A percentile compares a stretch with the other conserved stretches of the same genome.
Evolutionary conservation across 2,329 filamentous ascomycete genomes (phyloP).

Genomic region (Arthrinium puccinioides): DNA sequence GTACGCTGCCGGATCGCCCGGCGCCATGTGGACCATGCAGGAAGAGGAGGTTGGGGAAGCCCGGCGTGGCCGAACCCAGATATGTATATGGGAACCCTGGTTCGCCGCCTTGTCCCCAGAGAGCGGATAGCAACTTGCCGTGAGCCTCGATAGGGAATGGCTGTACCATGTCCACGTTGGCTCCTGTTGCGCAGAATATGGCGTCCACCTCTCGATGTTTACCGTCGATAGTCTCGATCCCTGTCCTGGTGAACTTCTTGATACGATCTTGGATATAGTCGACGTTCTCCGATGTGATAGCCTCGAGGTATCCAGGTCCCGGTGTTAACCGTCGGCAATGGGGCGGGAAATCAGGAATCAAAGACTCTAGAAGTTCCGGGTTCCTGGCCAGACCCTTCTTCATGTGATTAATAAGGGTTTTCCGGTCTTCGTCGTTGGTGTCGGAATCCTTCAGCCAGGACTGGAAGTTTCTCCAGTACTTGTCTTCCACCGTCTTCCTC

Average conservation of each 20-base stretch:
- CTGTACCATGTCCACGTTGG: constrained; percentile 51
- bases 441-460: constrained; percentile 46
- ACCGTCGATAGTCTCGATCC: constrained; percentile 55
- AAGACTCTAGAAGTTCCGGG: constrained; percentile 44
- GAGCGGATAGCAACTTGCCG: constrained; percentile 43
- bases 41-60: constrained; percentile 62
- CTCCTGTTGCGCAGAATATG: constrained; percentile 62
- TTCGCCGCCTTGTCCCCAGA: constrained; percentile 47
- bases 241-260: constrained; percentile 47
- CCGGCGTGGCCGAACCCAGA: constrained; percentile 54
- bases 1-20: constrained; percentile 58
- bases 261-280: constrained; percentile 51
- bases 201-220: constrained; percentile 51
- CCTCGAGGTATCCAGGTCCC: constrained; percentile 61
- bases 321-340: constrained; percentile 60
- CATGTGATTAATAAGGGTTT: constrained; percentile 46
- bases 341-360: constrained; percentile 57
- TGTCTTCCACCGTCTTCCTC: constrained; percentile 48
- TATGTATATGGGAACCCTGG: constrained; percentile 63
- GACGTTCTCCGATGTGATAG: constrained; percentile 54
- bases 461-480: constrained; percentile 54
- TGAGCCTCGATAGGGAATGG: constrained; percentile 52
- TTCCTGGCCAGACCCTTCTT: constrained; percentile 42
- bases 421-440: constrained; percentile 38
- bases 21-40: constrained; percentile 53